phyloP scores from a whole-genome alignment of 2,329 filamentous ascomycete genomes.

The Botrytis fabae region DNA sequence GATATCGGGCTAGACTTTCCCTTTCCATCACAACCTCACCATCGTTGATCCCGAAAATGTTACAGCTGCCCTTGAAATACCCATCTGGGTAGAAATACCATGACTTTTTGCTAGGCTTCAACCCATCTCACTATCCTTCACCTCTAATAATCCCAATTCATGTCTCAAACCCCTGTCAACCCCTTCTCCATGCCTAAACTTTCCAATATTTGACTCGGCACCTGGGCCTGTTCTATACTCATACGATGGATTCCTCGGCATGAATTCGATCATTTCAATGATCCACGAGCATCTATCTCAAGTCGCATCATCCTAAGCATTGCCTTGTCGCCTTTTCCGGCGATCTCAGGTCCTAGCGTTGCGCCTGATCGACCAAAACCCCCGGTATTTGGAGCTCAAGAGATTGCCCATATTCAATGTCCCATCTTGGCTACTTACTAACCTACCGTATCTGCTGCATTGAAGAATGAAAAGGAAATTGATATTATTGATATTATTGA shows the following conservation, averaged over 20 bases:
- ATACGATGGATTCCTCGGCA: constrained; percentile 4
- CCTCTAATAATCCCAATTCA: constrained; percentile 5
- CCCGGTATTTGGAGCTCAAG: constrained; percentile 22
- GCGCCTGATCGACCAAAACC: constrained; percentile 30
- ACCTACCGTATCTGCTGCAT: constrained; percentile 10
- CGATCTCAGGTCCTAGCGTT: constrained; percentile 34
- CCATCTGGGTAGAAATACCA: neutral
- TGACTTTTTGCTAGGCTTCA: constrained; percentile 10
- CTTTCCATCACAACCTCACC: neutral
- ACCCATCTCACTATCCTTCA: neutral
- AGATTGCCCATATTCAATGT: constrained; percentile 9
- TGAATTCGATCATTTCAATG: constrained; percentile 1
- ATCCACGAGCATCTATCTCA: constrained; percentile 17
- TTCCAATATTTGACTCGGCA: neutral
- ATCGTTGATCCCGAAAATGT: neutral
- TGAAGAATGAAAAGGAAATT: constrained; percentile 17
- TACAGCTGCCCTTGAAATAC: constrained; percentile 5
- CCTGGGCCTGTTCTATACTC: neutral
- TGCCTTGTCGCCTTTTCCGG: constrained; percentile 34
- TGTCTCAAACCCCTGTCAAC: constrained; percentile 11
- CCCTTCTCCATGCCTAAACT: constrained; percentile 6
- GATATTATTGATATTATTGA: constrained; percentile 22
- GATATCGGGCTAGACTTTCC: neutral
- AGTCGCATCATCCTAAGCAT: constrained; percentile 28
- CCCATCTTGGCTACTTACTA: neutral